Evolutionary conservation across 129 eudicot genomes (phyloP).

Genomic region (Deinandra increscens): DNA sequence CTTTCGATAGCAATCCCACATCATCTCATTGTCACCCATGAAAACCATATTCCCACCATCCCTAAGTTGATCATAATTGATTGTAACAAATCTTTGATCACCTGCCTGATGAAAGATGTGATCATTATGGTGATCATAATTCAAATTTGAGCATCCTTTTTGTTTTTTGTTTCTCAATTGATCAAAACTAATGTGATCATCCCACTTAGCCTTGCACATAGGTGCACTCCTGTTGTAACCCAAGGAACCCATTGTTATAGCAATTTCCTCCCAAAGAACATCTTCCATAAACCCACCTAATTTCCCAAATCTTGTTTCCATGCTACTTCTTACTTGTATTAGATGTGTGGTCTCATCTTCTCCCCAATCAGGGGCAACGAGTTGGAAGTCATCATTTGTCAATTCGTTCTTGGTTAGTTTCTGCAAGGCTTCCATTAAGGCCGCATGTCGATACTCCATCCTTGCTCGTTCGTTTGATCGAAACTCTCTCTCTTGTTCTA

Average conservation of each 20-base stretch:
- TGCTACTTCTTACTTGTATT: conserved; percentile 54
- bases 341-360: conserved; percentile 67
- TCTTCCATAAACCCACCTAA: conserved; percentile 46
- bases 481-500: conserved; percentile 54
- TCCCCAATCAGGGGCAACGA: conserved; percentile 38
- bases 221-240: conserved; percentile 56
- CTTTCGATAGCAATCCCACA: conserved; percentile 45
- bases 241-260: conserved; percentile 59
- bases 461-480: conserved; percentile 73
- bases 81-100: conserved; percentile 29
- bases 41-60: conserved; percentile 66
- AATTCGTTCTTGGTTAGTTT: conserved; percentile 53
- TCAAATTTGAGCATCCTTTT: conserved; percentile 36
- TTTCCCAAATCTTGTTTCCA: conserved; percentile 69
- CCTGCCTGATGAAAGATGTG: conserved; percentile 27
- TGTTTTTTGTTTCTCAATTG: conserved; percentile 46
- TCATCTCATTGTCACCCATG: conserved; percentile 48
- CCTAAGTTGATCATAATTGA: conserved; percentile 32
- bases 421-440: conserved; percentile 69
- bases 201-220: conserved; percentile 77
- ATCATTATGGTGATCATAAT: conserved; percentile 24
- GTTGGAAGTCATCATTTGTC: neutral
- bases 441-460: conserved; percentile 76
- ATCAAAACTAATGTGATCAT: conserved; percentile 47
- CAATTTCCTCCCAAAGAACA: conserved; percentile 74